phyloP scores from a whole-genome alignment of 192 early-diverging fungal genomes.

The Coemansia sp. region DNA sequence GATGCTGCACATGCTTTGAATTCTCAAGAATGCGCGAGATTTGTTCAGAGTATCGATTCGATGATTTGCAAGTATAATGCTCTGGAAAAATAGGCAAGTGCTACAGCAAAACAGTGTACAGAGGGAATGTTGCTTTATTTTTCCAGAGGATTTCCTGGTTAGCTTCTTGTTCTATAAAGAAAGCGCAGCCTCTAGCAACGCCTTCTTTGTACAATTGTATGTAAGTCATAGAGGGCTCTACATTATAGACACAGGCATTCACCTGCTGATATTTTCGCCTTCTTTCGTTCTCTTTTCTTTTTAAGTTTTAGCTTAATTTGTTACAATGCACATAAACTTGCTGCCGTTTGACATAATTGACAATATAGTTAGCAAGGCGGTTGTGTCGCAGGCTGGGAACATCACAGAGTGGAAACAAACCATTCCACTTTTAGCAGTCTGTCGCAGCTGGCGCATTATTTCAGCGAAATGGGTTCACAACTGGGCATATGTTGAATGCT shows the following conservation, averaged over 20 bases:
- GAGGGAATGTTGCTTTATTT: too few species aligned
- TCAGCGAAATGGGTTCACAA: not conserved
- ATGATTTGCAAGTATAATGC: constrained; percentile 23
- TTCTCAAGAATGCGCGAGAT: constrained; percentile 26
- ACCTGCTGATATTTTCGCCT: too few species aligned
- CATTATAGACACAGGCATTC: too few species aligned
- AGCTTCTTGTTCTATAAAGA: too few species aligned
- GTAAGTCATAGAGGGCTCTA: too few species aligned
- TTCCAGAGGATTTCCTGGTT: too few species aligned
- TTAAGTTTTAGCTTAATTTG: too few species aligned
- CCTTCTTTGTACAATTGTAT: too few species aligned
- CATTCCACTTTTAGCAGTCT: not conserved
- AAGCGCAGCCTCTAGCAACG: too few species aligned
- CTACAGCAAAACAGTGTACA: too few species aligned
- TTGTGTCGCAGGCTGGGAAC: not conserved
- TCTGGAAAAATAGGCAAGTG: too few species aligned
- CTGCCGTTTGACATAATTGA: constrained; percentile 8
- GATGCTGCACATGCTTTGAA: constrained; percentile 24
- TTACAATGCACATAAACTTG: constrained; percentile 5
- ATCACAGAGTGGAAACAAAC: constrained; percentile 3
- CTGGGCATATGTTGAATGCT: constrained; percentile 1
- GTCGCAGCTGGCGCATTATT: constrained; percentile 3
- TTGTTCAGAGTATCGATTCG: constrained; percentile 21
- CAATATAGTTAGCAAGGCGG: not conserved
- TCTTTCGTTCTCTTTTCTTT: too few species aligned